Conservation (phyloP, 306 rosid genomes). For the Casuarina equisetifolia region DNA sequence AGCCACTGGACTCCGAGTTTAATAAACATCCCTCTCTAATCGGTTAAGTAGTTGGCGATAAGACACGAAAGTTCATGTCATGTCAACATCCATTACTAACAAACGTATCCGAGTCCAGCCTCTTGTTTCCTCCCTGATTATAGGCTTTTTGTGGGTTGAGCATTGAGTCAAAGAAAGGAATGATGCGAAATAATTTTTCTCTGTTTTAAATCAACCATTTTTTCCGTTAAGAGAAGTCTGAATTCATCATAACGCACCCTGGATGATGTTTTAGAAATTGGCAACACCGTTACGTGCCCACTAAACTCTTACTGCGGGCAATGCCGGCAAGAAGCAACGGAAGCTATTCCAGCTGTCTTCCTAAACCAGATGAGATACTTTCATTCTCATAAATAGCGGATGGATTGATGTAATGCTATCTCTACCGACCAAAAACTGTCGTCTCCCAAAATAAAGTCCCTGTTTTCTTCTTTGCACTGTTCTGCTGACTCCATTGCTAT, state of each 20-base stretch:
- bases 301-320: too few relatives aligned
- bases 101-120: background rate
- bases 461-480: background rate
- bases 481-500: background rate
- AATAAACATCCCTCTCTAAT: background rate
- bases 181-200: constrained; percentile 29
- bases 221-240: constrained; percentile 5
- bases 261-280: background rate
- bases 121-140: background rate
- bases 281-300: background rate
- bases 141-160: constrained; percentile 18
- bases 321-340: background rate
- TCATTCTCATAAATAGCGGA: background rate
- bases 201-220: constrained; percentile 20
- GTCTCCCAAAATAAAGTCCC: background rate
- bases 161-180: constrained; percentile 45
- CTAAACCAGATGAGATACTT: background rate
- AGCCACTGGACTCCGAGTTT: background rate
- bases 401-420: background rate
- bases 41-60: too few relatives aligned
- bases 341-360: background rate
- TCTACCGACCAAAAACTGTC: background rate
- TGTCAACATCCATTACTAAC: background rate
- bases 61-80: background rate
- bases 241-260: background rate